Conservation (phyloP, 2,329 filamentous ascomycete species). For the Aspergillus phoenicis region DNA sequence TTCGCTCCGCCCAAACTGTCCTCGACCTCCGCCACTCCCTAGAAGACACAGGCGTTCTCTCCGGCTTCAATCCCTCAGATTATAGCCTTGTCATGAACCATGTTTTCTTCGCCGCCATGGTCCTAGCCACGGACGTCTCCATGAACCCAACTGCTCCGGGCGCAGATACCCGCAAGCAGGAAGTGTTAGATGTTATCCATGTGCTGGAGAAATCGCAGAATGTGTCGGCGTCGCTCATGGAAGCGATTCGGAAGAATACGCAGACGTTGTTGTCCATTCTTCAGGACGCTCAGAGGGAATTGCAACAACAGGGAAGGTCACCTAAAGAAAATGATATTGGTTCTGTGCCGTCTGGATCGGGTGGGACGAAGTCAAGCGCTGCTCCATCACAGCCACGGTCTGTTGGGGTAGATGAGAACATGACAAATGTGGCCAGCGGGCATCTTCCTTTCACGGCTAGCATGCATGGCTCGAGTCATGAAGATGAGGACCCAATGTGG, state of each 20-base stretch:
- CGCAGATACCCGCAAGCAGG: slow-evolving; percentile 20
- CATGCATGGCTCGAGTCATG: not conserved
- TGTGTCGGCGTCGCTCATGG: slow-evolving; percentile 1
- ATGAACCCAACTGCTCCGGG: slow-evolving; percentile 24
- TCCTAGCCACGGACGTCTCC: slow-evolving; percentile 28
- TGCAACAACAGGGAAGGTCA: not conserved
- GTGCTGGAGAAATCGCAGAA: slow-evolving; percentile 10
- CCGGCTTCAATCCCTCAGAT: slow-evolving; percentile 20
- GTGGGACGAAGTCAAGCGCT: not conserved
- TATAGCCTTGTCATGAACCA: slow-evolving; percentile 29
- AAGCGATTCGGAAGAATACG: slow-evolving; percentile 12
- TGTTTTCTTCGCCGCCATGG: slow-evolving; percentile 27
- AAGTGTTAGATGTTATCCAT: slow-evolving; percentile 5
- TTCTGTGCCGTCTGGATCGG: not conserved
- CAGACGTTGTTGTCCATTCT: slow-evolving; percentile 11
- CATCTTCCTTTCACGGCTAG: not conserved
- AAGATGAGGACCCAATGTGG: not conserved
- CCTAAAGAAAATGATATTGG: not conserved
- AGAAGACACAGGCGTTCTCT: slow-evolving; percentile 1
- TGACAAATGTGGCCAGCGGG: not conserved
- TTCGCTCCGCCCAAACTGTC: slow-evolving; percentile 7
- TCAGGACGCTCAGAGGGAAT: not conserved
- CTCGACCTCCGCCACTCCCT: not conserved
- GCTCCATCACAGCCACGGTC: not conserved
- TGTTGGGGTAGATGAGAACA: not conserved